Conservation (phyloP, 495 filamentous ascomycete species). For the Parachaetomium inaequale region DNA sequence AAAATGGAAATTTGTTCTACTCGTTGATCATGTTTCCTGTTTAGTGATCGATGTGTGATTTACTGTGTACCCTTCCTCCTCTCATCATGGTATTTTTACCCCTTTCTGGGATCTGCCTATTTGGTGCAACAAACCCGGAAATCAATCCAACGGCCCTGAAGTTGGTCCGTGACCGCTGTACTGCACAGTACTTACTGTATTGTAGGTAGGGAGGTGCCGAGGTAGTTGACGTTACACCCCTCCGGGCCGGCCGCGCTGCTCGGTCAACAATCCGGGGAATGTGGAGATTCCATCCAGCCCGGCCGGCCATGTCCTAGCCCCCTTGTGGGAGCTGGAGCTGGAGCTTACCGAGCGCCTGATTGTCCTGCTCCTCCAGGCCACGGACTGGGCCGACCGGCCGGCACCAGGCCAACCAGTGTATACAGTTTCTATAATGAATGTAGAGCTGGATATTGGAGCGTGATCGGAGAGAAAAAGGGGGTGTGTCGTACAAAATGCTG, state of each 20-base stretch:
- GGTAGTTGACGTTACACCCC: background rate
- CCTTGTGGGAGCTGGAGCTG: background rate
- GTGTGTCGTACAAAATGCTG: no score
- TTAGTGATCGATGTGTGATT: background rate
- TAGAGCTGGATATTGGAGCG: background rate
- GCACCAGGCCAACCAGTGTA: no score
- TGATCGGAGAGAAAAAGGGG: no score
- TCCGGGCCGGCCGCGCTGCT: background rate
- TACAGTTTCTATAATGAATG: no score
- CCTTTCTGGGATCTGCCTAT: background rate
- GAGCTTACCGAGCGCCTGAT: background rate
- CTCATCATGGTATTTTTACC: background rate
- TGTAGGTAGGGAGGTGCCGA: no score
- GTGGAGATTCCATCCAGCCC: background rate
- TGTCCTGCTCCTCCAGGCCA: no score
- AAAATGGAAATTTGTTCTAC: background rate
- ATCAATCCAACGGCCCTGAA: background rate
- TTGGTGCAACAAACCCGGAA: background rate
- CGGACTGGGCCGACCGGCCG: no score
- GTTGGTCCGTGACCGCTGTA: background rate
- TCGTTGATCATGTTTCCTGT: background rate
- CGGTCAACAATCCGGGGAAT: background rate
- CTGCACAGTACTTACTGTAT: no score
- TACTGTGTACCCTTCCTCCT: background rate
- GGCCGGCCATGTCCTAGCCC: background rate